Base-by-base conservation (phyloP, 805 yeast genomes). In the Suhomyces prunicola region DNA sequence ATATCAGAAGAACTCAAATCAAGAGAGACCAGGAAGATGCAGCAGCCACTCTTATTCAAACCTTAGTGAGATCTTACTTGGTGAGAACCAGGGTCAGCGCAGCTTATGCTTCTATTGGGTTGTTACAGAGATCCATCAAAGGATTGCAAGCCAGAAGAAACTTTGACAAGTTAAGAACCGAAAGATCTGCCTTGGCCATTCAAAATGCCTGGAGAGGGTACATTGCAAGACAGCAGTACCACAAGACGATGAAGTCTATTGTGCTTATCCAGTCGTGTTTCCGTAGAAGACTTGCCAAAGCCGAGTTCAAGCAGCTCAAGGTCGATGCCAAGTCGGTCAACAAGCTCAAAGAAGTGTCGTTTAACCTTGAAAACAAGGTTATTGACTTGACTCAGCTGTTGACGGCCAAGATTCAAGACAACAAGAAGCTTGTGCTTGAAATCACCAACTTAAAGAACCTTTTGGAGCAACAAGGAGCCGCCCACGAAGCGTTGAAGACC, bases 361-460 rank as follows among this genome's bases (percentile, higher is more conserved):
- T 90, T 73, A 84, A 88, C 68, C 81, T 96, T 63, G 99, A 94
- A 71, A 94, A 94, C 72, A 94, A 96, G 78, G 97, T 96, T n/a
- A 91, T 94, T 59, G 96, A 92, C 70, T 82, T 94, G 60, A 93
- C 97, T 3, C 96, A 93, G 65, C 81, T 87, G 10, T 77, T 93
- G 55, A 83, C 96, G 0, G 72, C 84, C 36, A 88, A 90, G 68
- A 86, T 88, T 24, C 88, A 84, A 59, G 97, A 90, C 60, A 92
- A 92, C 70, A 87, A 86, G 73, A 81, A 79, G 55, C 77, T 93
- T 64, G 78, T 82, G 54, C 71, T 72, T 13, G 87, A 88, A 62
- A 81, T 92, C 48, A 79, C 81, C 13, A 66, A 63, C 52, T 68
- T 76, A 58, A 76, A 69, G 58, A 64, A 51, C 42, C 66, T 71